phyloP scores from a whole-genome alignment of 1,139 yeast genomes.

The Suhomyces taliae region DNA sequence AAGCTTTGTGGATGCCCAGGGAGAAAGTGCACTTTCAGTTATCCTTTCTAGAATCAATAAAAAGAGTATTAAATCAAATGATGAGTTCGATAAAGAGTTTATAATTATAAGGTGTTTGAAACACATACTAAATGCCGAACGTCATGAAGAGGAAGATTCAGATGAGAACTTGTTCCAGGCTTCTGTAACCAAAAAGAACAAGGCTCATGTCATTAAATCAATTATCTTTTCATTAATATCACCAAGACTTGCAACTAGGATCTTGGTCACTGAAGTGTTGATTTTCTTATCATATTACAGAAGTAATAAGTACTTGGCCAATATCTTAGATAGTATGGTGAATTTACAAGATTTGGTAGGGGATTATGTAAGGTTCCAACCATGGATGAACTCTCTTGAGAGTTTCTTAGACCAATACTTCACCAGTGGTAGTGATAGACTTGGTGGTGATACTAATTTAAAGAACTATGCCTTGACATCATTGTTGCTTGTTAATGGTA shows the following conservation, averaged over 20 bases:
- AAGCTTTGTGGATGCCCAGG: slow-evolving; percentile 39
- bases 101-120: slow-evolving; percentile 41
- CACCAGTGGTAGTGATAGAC: slow-evolving; percentile 18
- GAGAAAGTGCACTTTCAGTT: slow-evolving; percentile 47
- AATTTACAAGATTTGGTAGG: slow-evolving; percentile 38
- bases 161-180: slow-evolving; percentile 11
- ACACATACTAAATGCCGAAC: slow-evolving; percentile 29
- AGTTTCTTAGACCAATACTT: slow-evolving; percentile 35
- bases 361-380: slow-evolving; percentile 39
- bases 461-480: slow-evolving; percentile 48
- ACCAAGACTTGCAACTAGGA: slow-evolving; percentile 43
- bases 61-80: slow-evolving; percentile 46
- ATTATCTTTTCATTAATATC: slow-evolving; percentile 41
- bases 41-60: slow-evolving; percentile 40
- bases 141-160: slow-evolving; percentile 14
- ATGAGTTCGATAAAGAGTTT: slow-evolving; percentile 45
- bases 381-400: slow-evolving; percentile 44
- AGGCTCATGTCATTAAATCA: slow-evolving; percentile 35
- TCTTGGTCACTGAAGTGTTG: slow-evolving; percentile 44
- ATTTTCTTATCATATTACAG: slow-evolving; percentile 35
- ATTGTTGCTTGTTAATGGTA: slow-evolving; percentile 42
- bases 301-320: slow-evolving; percentile 25
- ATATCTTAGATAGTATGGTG: slow-evolving; percentile 35
- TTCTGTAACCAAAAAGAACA: slow-evolving; percentile 20
- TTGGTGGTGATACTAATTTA: slow-evolving; percentile 24